These are phyloP conservation scores for Endoconidiophora polonica DNA, from an alignment of 2,329 filamentous ascomycete genomes.

Conservation along the genomic window DNA sequence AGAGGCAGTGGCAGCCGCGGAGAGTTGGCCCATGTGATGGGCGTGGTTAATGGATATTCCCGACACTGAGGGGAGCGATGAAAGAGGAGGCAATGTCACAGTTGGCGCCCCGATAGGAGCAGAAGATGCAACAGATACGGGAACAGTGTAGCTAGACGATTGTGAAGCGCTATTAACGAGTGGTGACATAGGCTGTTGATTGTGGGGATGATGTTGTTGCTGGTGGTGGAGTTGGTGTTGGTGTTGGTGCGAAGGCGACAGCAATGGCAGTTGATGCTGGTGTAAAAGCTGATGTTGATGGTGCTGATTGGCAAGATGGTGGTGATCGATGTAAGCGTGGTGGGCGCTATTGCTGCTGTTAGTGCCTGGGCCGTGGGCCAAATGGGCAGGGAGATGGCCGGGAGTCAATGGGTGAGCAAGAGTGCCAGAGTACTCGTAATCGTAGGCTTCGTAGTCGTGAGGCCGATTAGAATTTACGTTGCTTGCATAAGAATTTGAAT, in stretches of 20 bases:
- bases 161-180: neutral
- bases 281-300: constrained; percentile 13
- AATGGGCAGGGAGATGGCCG: constrained; percentile 3
- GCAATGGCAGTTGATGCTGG: constrained; percentile 14
- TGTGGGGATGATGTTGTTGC: constrained; percentile 16
- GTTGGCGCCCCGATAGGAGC: constrained; percentile 21
- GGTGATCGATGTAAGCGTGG: constrained; percentile 6
- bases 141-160: constrained; percentile 3
- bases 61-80: constrained; percentile 15
- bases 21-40: constrained; percentile 8
- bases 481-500: constrained; percentile 2
- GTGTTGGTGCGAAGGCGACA: constrained; percentile 18
- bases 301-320: constrained; percentile 33
- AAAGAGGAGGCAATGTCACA: constrained; percentile 20
- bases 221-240: constrained; percentile 26
- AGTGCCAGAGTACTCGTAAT: constrained; percentile 10
- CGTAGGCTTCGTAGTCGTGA: constrained; percentile 11
- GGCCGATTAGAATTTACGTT: constrained; percentile 2
- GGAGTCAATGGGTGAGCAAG: constrained; percentile 1
- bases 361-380: constrained; percentile 2
- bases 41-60: constrained; percentile 6
- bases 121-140: constrained; percentile 17
- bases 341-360: constrained; percentile 4
- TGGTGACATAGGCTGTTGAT: neutral
- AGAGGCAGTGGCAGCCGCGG: constrained; percentile 4